Evolutionary conservation across 225 moss, liverwort and hornwort species (phyloP).

Genomic region (Sphagnum tenellum): DNA sequence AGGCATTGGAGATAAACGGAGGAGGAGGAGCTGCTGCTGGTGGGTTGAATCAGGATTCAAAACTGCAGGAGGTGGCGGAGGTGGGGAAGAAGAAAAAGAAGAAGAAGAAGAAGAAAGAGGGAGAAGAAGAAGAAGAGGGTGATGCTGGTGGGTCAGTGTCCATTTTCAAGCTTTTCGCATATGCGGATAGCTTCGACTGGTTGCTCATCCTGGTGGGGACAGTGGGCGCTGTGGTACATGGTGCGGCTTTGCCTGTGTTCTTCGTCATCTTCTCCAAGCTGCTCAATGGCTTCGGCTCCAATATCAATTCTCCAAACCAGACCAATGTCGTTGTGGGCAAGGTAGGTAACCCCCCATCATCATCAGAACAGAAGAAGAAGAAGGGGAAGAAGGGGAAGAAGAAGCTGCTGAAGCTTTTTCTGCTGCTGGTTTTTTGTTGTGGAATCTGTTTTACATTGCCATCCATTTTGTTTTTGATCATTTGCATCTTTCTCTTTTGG

Average conservation of each 20-base stretch:
- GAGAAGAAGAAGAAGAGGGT: background rate
- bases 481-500: too few relatives aligned
- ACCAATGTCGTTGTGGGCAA: slow-evolving; percentile 14
- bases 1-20: too few relatives aligned
- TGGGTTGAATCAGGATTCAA: too few relatives aligned
- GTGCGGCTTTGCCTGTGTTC: slow-evolving; percentile 54
- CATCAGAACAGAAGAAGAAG: too few relatives aligned
- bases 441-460: too few relatives aligned
- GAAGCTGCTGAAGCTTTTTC: too few relatives aligned
- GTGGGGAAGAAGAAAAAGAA: slow-evolving; percentile 2
- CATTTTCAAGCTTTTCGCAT: slow-evolving; percentile 48
- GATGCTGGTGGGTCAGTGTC: slow-evolving; percentile 18
- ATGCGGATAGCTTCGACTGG: slow-evolving; percentile 49
- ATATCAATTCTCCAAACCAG: slow-evolving; percentile 6
- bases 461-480: too few relatives aligned
- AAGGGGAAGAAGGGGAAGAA: too few relatives aligned
- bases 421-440: too few relatives aligned
- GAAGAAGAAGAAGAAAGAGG: background rate
- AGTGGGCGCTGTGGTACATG: slow-evolving; percentile 51
- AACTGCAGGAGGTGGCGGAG: background rate
- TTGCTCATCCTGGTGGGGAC: slow-evolving; percentile 39
- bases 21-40: too few relatives aligned
- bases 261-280: slow-evolving; percentile 66
- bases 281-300: slow-evolving; percentile 57
- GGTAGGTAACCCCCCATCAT: slow-evolving; percentile 8